Percentiles rank a stretch among this genome's conserved stretches.
Conservation (phyloP, 257 asterid genomes). For the Gentiana straminea region DNA sequence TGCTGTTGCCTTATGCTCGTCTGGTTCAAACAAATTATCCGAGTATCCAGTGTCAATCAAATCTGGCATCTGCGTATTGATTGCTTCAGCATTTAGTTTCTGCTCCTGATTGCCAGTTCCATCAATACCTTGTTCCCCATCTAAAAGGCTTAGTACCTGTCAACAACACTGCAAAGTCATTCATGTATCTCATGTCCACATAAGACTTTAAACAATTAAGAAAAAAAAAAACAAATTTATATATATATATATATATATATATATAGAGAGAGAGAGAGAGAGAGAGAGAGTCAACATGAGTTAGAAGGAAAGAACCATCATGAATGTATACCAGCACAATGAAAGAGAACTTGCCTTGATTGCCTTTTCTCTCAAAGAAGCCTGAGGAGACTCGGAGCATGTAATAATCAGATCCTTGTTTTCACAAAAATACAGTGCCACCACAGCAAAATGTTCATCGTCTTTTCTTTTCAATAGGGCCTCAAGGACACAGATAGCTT, state of each 20-base stretch:
- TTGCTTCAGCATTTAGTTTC: slow-evolving; percentile 33
- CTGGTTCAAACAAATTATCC: slow-evolving; percentile 39
- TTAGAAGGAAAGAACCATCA: too few relatives aligned
- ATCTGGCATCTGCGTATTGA: slow-evolving; percentile 49
- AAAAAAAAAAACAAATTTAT: too few relatives aligned
- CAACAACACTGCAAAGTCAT: background rate
- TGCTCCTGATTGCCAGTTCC: slow-evolving; percentile 27
- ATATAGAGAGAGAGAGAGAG: too few relatives aligned
- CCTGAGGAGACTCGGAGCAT: slow-evolving; percentile 95
- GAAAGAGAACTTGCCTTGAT: slow-evolving; percentile 44
- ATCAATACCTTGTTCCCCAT: slow-evolving; percentile 32
- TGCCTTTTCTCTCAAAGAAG: slow-evolving; percentile 92
- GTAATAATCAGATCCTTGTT: slow-evolving; percentile 57
- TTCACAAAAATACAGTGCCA: slow-evolving; percentile 59
- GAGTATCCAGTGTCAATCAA: slow-evolving; percentile 79
- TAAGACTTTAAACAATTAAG: too few relatives aligned
- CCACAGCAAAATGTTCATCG: slow-evolving; percentile 42
- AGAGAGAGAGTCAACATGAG: too few relatives aligned
- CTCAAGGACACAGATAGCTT: slow-evolving; percentile 83
- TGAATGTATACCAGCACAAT: too few relatives aligned
- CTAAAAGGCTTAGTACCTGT: slow-evolving; percentile 71
- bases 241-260: too few relatives aligned
- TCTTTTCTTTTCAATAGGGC: slow-evolving; percentile 78
- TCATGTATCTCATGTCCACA: too few relatives aligned
- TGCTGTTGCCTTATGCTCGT: slow-evolving; percentile 22